Evolutionary conservation across 2,329 filamentous ascomycete genomes (phyloP), one percentile per base, ranked within the genome.

Genomic region (Sarocladium brachiariae): DNA sequence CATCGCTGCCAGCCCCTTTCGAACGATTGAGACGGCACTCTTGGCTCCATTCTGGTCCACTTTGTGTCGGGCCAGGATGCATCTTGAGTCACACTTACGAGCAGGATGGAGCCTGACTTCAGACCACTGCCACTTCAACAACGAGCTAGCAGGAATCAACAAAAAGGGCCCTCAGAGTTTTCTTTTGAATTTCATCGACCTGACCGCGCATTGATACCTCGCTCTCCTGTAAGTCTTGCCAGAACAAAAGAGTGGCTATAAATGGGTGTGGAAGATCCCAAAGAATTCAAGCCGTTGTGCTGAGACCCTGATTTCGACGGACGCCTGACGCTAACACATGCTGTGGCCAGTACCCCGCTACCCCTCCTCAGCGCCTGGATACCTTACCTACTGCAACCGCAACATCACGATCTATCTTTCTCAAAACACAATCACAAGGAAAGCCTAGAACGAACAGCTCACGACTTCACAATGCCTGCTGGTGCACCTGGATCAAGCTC

Each of bases 401-500:
- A 47, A 30, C 37, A 45, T 50, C 51, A 52, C 19, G 50, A 51
- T 38, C 34, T 23, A 33, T 6, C 10, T 14, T 14, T 33, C 43
- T 11, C 43, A 33, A 31, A n/a, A 9, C 24, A 31, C 16, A 47
- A 14, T 11, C 11, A 13, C 8, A 21, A 47, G n/a, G n/a, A 47
- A 24, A 47, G 6, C 27, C 41, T 39, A 19, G 13, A 34, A 35
- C 2, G 37, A 33, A 27, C 33, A 16, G 51, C 33, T 30, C 13
- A 34, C 14, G n/a, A 30, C 58, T 43, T 53, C 62, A 70, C 60
- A 48, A 77, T 81, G 77, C 66, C 73, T 64, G 67, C 67, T 55
- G 65, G 65, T 53, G 64, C 67, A 50, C 69, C 75, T 38, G 74
- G 73, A 56, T 61, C 67, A 35, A 74, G 67, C 66, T 76, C 84